These are phyloP conservation scores for Thalia dealbata DNA, from an alignment of 176 grass and related monocot genomes.

Conservation along the genomic window DNA sequence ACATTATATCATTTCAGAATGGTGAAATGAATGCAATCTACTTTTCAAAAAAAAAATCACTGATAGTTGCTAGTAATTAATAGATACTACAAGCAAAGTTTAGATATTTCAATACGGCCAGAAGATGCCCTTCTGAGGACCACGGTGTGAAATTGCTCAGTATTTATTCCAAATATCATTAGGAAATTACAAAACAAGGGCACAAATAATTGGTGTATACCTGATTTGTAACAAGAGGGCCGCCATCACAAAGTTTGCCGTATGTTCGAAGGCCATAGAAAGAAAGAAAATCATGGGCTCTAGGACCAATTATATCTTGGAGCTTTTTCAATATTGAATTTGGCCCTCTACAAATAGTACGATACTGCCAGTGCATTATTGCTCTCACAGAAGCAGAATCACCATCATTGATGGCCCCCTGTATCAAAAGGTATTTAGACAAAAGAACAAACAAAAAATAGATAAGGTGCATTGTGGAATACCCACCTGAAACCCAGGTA, in stretches of 20 bases:
- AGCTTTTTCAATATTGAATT: conserved; percentile 72
- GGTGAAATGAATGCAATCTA: too few relatives aligned
- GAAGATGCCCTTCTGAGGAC: background rate
- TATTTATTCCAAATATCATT: background rate
- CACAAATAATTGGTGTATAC: conserved; percentile 11
- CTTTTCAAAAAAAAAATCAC: too few relatives aligned
- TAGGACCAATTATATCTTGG: conserved; percentile 46
- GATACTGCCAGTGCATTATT: conserved; percentile 87
- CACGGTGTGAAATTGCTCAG: background rate
- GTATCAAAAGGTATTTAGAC: conserved; percentile 3
- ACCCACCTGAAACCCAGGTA: conserved; percentile 78
- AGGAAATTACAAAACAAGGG: background rate
- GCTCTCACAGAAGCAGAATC: conserved; percentile 76
- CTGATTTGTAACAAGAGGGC: conserved; percentile 71
- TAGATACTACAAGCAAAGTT: background rate
- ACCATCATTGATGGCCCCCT: conserved; percentile 73
- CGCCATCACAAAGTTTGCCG: conserved; percentile 47
- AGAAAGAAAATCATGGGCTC: conserved; percentile 67
- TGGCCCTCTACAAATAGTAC: conserved; percentile 68
- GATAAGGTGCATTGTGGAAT: background rate
- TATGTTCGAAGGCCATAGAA: conserved; percentile 79
- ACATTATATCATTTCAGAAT: too few relatives aligned
- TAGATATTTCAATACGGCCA: background rate
- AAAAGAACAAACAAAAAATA: conserved; percentile 8
- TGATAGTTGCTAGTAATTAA: too few relatives aligned